Evolutionary conservation across 345 rosid species (phyloP).

Genomic region (Melaleuca alternifolia): DNA sequence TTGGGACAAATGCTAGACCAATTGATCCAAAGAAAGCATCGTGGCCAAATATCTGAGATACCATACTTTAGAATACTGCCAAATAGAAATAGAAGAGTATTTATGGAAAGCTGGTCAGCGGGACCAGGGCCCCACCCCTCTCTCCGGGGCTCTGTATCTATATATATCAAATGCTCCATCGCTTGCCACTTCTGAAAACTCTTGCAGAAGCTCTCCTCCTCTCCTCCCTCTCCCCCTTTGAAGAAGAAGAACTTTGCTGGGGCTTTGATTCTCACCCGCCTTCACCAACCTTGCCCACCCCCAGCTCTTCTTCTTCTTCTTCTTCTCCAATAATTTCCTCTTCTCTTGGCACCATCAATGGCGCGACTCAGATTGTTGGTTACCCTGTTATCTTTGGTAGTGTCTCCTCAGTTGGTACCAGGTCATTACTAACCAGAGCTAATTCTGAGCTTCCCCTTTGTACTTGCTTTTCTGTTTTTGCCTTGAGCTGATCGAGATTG

Average conservation of each 20-base stretch:
- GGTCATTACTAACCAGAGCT: not conserved
- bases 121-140: no score
- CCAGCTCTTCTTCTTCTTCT: not conserved
- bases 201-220: not conserved
- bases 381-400: not conserved
- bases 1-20: not conserved
- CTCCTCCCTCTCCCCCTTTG: not conserved
- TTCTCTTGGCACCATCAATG: not conserved
- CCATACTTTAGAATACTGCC: no score
- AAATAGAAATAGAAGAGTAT: not conserved
- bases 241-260: not conserved
- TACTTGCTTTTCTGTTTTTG: not conserved
- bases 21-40: not conserved
- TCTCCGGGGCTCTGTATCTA: not conserved
- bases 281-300: not conserved
- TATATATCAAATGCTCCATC: not conserved
- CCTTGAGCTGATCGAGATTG: not conserved
- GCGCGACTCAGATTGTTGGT: not conserved
- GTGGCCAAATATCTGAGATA: not conserved
- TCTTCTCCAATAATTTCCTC: not conserved
- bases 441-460: rapidly evolving
- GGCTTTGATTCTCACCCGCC: not conserved
- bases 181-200: rapidly evolving
- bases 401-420: not conserved
- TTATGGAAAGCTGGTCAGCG: no score